Evolutionary conservation across 176 grass and related monocot genomes (phyloP), one percentile per base, ranked within the genome.

Genomic region (Panicum miliaceum): DNA sequence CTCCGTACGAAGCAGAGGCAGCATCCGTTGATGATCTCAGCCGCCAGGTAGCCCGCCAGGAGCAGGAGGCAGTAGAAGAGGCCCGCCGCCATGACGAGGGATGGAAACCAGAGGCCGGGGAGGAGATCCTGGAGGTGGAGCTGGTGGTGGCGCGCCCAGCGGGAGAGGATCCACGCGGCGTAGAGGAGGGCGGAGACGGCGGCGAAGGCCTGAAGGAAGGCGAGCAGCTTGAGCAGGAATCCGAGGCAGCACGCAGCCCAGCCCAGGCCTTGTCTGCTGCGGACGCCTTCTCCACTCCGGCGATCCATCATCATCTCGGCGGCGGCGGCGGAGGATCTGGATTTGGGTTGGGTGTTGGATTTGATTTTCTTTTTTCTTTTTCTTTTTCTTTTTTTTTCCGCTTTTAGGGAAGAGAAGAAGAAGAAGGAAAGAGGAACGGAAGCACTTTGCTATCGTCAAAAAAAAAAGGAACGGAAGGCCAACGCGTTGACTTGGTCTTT

Each of bases 191-290:
- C 65, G 58, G 81, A 89, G 77, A 91, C 41, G 18, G 86, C 89
- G 51, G 79, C 84, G 60, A 91, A 94, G 81, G 86, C 87, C 66
- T 94, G 86, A 8, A 91, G 86, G 84, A 89, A 94, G 41, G 85
- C 79, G 60, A 91, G 81, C 22, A 94, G 41, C 86, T 94, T 94
- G 76, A 91, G 81, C 41, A 91, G 66, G 86, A 91, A 91, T 4
- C 59, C 77, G 6, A 91, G 66, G 84, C 47, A 89, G 71, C 83
- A 67, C 27, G 61, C 10, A 35, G 62, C 27, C 61, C 78, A 83
- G 13, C 73, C 10, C 14, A 46, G 51, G 51, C 60, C 7, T 38
- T 12, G 65, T 61, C 23, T 27, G 37, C 64, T 4, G 6, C 29
- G 62, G 25, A 57, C 40, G 38, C 60, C 32, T 35, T 41, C 19